phyloP scores from a whole-genome alignment of 1,284 basidiomycete species.

The Leccinum subatratum region DNA sequence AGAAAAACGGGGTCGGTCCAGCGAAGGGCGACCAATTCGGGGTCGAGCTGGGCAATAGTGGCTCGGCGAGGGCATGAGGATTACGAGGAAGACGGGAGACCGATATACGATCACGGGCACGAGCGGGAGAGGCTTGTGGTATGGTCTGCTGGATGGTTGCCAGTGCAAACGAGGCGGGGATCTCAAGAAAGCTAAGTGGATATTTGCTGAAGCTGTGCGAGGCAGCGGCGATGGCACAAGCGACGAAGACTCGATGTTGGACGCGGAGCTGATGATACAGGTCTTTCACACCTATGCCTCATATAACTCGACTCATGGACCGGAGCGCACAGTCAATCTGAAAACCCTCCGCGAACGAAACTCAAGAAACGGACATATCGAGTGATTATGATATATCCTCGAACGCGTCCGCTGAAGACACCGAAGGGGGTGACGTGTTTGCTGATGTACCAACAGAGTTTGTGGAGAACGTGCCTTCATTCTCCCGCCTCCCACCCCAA shows the following conservation, averaged over 20 bases:
- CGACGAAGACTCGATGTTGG: conserved; percentile 38
- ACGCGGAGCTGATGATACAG: conserved; percentile 75
- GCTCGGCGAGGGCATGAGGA: conserved; percentile 73
- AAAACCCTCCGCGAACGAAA: conserved; percentile 14
- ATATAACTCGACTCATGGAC: conserved; percentile 50
- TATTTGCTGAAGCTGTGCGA: conserved; percentile 80
- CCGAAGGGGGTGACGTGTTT: background rate
- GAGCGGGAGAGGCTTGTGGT: conserved; percentile 54
- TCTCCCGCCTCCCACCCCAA: conserved; percentile 67
- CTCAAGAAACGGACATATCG: background rate
- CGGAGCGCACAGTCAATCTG: conserved; percentile 9
- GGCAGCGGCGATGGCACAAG: conserved; percentile 24
- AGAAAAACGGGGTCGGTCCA: conserved; percentile 51
- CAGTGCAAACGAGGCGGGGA: conserved; percentile 76
- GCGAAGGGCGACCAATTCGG: conserved; percentile 63
- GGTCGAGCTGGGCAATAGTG: conserved; percentile 59
- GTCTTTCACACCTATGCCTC: conserved; percentile 86
- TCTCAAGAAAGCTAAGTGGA: conserved; percentile 80
- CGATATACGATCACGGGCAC: conserved; percentile 15
- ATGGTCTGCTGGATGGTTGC: conserved; percentile 79
- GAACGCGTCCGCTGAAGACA: background rate
- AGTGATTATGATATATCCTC: conserved; percentile 1
- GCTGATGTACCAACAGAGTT: conserved; percentile 3
- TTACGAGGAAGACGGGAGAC: conserved; percentile 78
- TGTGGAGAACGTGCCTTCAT: conserved; percentile 33